Conservation (phyloP, 2,329 filamentous ascomycete species). For the Penicillium paneum region DNA sequence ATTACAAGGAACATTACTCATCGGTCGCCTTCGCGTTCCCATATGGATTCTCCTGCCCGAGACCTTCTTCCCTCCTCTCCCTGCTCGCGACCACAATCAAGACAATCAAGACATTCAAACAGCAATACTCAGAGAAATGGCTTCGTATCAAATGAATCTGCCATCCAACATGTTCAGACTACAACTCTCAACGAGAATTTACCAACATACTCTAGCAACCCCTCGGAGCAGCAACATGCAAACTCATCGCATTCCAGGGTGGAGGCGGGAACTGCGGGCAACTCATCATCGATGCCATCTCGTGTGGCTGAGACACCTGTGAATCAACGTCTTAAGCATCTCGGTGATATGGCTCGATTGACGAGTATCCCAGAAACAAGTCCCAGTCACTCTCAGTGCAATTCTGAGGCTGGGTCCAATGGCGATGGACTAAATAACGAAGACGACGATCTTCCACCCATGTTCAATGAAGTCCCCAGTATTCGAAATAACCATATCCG, state of each 20-base stretch:
- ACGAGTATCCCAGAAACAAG: constrained; percentile 42
- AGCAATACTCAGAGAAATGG: background rate
- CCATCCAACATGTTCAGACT: constrained; percentile 5
- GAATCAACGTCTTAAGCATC: constrained; percentile 22
- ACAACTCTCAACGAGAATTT: constrained; percentile 7
- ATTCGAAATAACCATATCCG: constrained; percentile 21
- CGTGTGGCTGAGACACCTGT: constrained; percentile 42
- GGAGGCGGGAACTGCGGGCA: constrained; percentile 19
- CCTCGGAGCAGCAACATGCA: constrained; percentile 2
- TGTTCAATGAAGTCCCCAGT: constrained; percentile 20
- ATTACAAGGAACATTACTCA: background rate
- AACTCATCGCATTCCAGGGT: constrained; percentile 8
- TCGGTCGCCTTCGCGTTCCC: background rate
- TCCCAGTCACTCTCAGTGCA: constrained; percentile 26
- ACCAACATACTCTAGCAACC: constrained; percentile 18
- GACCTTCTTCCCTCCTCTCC: constrained; percentile 25
- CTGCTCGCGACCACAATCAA: constrained; percentile 16
- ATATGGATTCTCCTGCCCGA: constrained; percentile 15
- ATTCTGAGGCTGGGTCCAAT: constrained; percentile 24
- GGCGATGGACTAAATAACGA: constrained; percentile 31
- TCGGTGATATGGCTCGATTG: constrained; percentile 28
- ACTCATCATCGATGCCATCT: constrained; percentile 40
- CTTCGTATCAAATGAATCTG: constrained; percentile 2
- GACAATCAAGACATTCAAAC: constrained; percentile 6
- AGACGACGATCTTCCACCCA: constrained; percentile 39